Base-by-base conservation (phyloP, 1,284 basidiomycete genomes). In the Porodaedalea pini region DNA sequence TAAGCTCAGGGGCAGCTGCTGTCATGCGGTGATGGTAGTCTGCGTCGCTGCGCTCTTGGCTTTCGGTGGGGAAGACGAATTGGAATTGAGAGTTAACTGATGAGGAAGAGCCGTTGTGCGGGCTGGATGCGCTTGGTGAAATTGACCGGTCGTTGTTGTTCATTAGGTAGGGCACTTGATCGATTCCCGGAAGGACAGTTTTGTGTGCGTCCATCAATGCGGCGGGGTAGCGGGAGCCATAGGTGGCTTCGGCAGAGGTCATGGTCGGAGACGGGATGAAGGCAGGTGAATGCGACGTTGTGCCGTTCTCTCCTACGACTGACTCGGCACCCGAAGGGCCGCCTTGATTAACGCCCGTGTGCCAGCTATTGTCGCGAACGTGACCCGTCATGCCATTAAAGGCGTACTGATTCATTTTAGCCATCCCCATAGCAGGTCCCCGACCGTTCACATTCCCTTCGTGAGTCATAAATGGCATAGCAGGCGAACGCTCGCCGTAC, bases 51-150 rank as follows among this genome's bases (percentile, higher is more conserved):
- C 82, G 79, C 57, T 87, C 83, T 61, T 81, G 79, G 32, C 74
- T 67, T 48, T 76, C 68, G 50, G 75, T 62, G 78, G 71, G 70
- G 70, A 87, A 83, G 3, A 78, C 71, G 64, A 87, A 88, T 57
- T 79, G 83, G 66, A 83, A 87, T 1, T 83, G 76, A 55, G 83
- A 78, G 61, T 83, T 80, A 66, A 88, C 69, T 54, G 82, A 77
- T 53, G 82, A 77, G 39, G 83, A 77, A 57, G 83, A 81, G 41
- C 83, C 79, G 21, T 85, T 85, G 49, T 81, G 79, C 34, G 82
- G 80, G n/a, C 83, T 84, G 4, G 85, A 85, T 19, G 78, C 75
- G 17, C 78, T 77, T 34, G 86, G 85, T n/a, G 86, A 88, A 63
- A 88, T 77, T 17, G 87, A 87, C 53, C 87, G 83, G 68, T 60